Conservation (phyloP, 192 early-diverging fungal species). For the Coemansia biformis region DNA sequence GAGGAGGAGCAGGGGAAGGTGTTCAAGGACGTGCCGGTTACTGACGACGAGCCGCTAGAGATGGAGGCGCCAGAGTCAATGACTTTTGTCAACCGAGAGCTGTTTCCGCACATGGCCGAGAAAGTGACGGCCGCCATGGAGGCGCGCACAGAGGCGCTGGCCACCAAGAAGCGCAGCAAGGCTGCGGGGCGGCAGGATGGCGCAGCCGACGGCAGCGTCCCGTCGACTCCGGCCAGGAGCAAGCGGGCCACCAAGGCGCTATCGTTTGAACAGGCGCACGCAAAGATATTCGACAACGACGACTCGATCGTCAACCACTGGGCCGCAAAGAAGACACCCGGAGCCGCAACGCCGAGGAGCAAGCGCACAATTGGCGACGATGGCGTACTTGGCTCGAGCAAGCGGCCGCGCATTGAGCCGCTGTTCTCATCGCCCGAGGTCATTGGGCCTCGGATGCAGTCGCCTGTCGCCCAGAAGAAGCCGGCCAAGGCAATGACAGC, state of each 20-base stretch:
- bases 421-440: slow-evolving; percentile 27
- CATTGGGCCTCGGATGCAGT: slow-evolving; percentile 3
- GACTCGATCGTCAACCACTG: slow-evolving; percentile 47
- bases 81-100: slow-evolving; percentile 1
- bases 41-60: slow-evolving; percentile 2
- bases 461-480: slow-evolving; percentile 8
- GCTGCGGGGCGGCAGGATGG: slow-evolving; percentile 15
- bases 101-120: slow-evolving; percentile 19
- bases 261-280: slow-evolving; percentile 33
- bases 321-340: slow-evolving; percentile 29
- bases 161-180: slow-evolving; percentile 23
- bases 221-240: slow-evolving; percentile 13
- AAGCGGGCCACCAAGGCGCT: slow-evolving; percentile 11
- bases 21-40: slow-evolving; percentile 16
- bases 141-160: slow-evolving; percentile 20
- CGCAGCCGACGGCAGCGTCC: neutral
- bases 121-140: slow-evolving; percentile 31
- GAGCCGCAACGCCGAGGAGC: slow-evolving; percentile 19
- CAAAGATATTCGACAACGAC: slow-evolving; percentile 28
- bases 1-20: slow-evolving; percentile 5
- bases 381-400: slow-evolving; percentile 11
- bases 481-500: slow-evolving; percentile 20
- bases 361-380: slow-evolving; percentile 27
- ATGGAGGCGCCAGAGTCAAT: slow-evolving; percentile 18
- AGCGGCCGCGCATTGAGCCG: slow-evolving; percentile 34